phyloP scores from a whole-genome alignment of 2,329 filamentous ascomycete genomes.

The Beauveria asiatica region DNA sequence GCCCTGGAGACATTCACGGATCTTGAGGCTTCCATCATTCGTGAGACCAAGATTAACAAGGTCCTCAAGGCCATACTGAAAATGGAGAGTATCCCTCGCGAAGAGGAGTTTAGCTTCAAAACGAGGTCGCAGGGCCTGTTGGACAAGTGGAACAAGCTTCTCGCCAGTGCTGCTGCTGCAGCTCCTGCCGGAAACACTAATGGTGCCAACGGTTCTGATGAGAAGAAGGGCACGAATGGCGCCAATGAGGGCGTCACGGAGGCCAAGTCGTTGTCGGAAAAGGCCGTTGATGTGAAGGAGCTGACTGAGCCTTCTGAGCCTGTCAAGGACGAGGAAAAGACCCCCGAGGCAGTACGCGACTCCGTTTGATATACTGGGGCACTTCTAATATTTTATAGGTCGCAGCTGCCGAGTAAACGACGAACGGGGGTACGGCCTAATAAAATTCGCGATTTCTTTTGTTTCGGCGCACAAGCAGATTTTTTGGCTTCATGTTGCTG shows the following conservation, averaged over 20 bases:
- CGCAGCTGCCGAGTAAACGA: constrained; percentile 8
- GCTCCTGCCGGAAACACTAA: constrained; percentile 30
- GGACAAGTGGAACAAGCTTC: constrained; percentile 79
- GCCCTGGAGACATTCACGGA: constrained; percentile 75
- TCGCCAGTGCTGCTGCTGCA: constrained; percentile 49
- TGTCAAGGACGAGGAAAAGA: constrained; percentile 17
- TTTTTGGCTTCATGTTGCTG: constrained; percentile 4
- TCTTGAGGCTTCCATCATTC: constrained; percentile 82
- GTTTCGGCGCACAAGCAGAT: constrained; percentile 4
- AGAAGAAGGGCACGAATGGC: constrained; percentile 36
- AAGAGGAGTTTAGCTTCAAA: constrained; percentile 87
- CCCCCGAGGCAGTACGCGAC: constrained; percentile 21
- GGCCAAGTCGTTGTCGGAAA: constrained; percentile 25
- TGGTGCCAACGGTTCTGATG: constrained; percentile 40
- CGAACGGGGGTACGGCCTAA: not conserved
- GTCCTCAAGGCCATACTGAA: constrained; percentile 92
- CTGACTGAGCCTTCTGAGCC: constrained; percentile 16
- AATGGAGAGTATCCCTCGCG: constrained; percentile 73
- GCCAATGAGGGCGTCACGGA: constrained; percentile 30
- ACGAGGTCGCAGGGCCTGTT: constrained; percentile 69
- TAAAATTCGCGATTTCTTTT: constrained; percentile 2
- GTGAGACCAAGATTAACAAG: constrained; percentile 95
- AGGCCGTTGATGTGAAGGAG: constrained; percentile 28
- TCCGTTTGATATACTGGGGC: constrained; percentile 17
- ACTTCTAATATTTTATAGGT: constrained; percentile 16